Evolutionary conservation across 2,329 filamentous ascomycete species (phyloP).

Genomic region (Ophiosphaerella korrae): DNA sequence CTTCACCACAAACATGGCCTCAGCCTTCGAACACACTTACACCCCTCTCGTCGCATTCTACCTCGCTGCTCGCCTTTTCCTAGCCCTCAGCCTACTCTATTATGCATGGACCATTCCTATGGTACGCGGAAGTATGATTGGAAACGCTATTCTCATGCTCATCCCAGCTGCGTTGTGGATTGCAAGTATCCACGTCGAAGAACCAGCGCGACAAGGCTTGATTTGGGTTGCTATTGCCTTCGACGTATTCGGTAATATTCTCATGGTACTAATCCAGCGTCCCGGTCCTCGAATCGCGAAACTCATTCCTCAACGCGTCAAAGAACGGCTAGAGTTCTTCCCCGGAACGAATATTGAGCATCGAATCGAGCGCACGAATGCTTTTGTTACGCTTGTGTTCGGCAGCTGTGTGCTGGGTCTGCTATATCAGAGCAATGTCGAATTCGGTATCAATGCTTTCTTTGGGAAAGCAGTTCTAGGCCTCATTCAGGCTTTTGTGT

Average conservation of each 20-base stretch:
- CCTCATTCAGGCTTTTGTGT: constrained; percentile 62
- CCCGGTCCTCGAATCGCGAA: constrained; percentile 20
- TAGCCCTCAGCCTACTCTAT: constrained; percentile 55
- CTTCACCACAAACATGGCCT: constrained; percentile 67
- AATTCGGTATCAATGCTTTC: constrained; percentile 61
- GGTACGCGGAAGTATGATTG: constrained; percentile 62
- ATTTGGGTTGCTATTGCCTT: constrained; percentile 62
- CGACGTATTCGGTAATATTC: constrained; percentile 57
- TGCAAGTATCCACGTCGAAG: constrained; percentile 61
- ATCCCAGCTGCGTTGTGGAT: constrained; percentile 64
- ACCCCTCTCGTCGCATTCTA: constrained; percentile 66
- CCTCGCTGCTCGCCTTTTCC: constrained; percentile 61
- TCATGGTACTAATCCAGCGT: constrained; percentile 49
- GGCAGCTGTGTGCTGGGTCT: constrained; percentile 68
- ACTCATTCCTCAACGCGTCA: constrained; percentile 21
- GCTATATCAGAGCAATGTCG: constrained; percentile 61
- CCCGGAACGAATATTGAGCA: constrained; percentile 70
- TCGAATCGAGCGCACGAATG: constrained; percentile 66
- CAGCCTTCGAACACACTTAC: constrained; percentile 61
- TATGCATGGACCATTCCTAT: constrained; percentile 61
- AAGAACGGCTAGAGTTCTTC: constrained; percentile 61
- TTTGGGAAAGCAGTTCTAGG: constrained; percentile 67
- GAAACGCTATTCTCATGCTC: constrained; percentile 51
- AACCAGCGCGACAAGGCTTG: constrained; percentile 60
- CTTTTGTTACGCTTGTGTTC: constrained; percentile 68